Base-by-base conservation (phyloP, 2,329 filamentous ascomycete species). In the Microcera coccophila region DNA sequence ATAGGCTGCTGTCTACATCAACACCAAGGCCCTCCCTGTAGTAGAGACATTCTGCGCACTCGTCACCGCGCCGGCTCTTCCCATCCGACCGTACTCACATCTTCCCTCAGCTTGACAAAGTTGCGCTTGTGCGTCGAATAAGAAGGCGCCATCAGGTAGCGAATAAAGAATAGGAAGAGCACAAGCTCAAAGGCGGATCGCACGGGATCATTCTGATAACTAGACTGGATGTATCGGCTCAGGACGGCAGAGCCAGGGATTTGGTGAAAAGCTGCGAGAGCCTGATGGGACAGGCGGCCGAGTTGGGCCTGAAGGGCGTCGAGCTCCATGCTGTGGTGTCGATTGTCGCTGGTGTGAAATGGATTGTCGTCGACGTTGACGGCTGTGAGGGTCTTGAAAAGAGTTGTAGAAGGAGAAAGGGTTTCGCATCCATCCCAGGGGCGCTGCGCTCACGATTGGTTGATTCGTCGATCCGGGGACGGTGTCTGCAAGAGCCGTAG, bases 191-290 rank as follows among this genome's bases (percentile, higher is more conserved):
- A 88, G 29, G 88, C 89, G 39, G 89, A 95, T 41, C 94, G 85
- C 43, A 97, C 82, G 9, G 93, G 93, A 60, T 98, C 93, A 63
- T 98, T 86, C 71, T 98, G 93, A 72, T 98, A 97, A 64, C 90
- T 95, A 44, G 90, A 95, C 66, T 88, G 88, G 63, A 98, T 90
- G 69, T 98, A 98, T 50, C 93, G 87, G 56, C 95, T 80, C 59
- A 97, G 76, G 57, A 98, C 95, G 32, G 91, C 87, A 21, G 91
- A 97, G 39, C 93, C 93, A 21, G 93, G 94, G 29, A 98, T 79
- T 61, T 86, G 88, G 60, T 96, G 90, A 63, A 98, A 94, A 44
- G 83, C 76, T 45, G 80, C 71, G 40, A 73, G 72, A 18, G 76
- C 71, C 48, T 75, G 69, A 35, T 79, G 67, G 52, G 75, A 75